phyloP scores from a whole-genome alignment of 164 flowering plant species.

The Litsea cubeba region DNA sequence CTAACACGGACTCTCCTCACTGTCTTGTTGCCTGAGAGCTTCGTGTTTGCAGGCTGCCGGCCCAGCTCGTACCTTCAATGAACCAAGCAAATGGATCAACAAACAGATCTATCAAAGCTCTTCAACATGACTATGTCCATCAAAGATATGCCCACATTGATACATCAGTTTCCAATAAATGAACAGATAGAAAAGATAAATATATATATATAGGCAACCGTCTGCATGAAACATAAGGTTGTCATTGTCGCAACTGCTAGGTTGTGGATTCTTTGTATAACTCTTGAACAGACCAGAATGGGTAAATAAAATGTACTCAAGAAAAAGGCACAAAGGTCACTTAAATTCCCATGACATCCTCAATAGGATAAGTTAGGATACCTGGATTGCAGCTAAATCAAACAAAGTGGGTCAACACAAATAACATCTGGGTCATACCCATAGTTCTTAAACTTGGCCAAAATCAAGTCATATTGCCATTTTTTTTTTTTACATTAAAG shows the following conservation, averaged over 20 bases:
- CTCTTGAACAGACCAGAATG: too few relatives aligned
- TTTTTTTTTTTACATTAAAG: neutral
- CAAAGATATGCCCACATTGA: neutral
- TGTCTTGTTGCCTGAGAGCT: slow-evolving; percentile 33
- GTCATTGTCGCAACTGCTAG: too few relatives aligned
- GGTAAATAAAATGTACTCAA: too few relatives aligned
- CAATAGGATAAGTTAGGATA: too few relatives aligned
- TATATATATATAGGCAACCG: neutral
- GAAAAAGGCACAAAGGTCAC: too few relatives aligned
- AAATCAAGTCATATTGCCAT: neutral
- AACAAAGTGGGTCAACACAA: too few relatives aligned
- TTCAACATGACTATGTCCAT: neutral
- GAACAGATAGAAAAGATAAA: neutral
- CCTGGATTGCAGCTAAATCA: too few relatives aligned
- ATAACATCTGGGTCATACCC: too few relatives aligned
- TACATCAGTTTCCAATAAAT: neutral
- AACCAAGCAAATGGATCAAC: neutral
- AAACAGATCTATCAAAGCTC: neutral
- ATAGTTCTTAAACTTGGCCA: too few relatives aligned
- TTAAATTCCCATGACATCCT: too few relatives aligned
- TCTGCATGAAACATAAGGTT: too few relatives aligned
- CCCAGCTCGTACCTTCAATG: slow-evolving; percentile 30
- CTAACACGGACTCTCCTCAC: slow-evolving; percentile 29
- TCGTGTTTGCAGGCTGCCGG: slow-evolving; percentile 31
- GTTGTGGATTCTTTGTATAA: too few relatives aligned